These are phyloP conservation scores for Alternaria ethzedia DNA, from an alignment of 2,329 filamentous ascomycete species.

Conservation along the genomic window DNA sequence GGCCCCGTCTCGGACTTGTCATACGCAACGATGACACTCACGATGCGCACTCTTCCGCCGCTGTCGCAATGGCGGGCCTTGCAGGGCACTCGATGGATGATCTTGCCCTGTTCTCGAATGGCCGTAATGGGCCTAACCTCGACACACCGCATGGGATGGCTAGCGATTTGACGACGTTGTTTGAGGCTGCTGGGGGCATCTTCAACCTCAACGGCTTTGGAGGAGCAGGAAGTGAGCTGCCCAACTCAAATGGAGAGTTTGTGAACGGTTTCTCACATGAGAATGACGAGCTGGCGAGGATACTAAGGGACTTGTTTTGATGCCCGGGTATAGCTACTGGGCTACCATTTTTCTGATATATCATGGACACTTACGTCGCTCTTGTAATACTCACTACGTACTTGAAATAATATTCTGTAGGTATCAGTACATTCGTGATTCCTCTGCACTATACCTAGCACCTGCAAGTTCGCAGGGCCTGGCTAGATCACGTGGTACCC, in stretches of 20 bases:
- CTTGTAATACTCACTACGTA: neutral
- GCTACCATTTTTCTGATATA: neutral
- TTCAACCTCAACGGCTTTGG: constrained; percentile 32
- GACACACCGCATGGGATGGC: constrained; percentile 66
- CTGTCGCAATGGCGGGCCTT: constrained; percentile 70
- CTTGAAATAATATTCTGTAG: neutral
- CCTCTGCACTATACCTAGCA: neutral
- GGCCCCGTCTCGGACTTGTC: constrained; percentile 69
- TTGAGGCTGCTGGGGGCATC: constrained; percentile 66
- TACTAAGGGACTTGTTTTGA: constrained; percentile 66
- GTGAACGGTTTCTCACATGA: constrained; percentile 60
- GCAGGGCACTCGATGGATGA: constrained; percentile 68
- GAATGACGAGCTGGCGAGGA: constrained; percentile 65
- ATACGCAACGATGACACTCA: constrained; percentile 52
- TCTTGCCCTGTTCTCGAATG: constrained; percentile 56
- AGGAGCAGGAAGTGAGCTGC: constrained; percentile 39
- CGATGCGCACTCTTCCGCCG: constrained; percentile 67
- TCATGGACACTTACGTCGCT: neutral
- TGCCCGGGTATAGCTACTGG: neutral
- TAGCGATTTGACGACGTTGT: constrained; percentile 67
- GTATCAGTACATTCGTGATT: neutral
- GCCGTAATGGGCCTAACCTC: constrained; percentile 39
- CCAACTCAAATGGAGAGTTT: constrained; percentile 51
- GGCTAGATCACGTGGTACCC: constrained; percentile 20
- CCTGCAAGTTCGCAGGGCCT: neutral